A percentile compares a stretch with the other conserved stretches of the same genome.
Evolutionary conservation across 2,329 filamentous ascomycete genomes (phyloP).

Genomic region (Epichloe typhina): DNA sequence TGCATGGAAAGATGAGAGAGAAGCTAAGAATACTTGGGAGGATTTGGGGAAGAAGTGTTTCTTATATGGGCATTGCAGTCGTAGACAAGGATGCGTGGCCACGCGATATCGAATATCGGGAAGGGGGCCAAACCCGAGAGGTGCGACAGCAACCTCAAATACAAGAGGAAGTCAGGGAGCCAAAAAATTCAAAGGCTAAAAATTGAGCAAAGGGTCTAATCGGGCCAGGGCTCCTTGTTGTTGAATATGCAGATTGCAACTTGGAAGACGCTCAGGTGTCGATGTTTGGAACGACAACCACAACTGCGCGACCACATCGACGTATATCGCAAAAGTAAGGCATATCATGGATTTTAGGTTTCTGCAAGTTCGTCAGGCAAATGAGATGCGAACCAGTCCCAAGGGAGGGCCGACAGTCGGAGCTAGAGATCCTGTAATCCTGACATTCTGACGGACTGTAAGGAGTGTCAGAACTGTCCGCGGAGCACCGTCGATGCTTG

Average conservation of each 20-base stretch:
- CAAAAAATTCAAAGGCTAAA: neutral
- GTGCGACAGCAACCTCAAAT: no score
- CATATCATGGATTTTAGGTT: neutral
- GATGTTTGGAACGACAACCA: neutral
- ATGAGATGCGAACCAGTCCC: no score
- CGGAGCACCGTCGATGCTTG: neutral
- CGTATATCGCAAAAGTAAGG: no score
- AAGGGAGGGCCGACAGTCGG: neutral
- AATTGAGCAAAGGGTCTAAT: neutral
- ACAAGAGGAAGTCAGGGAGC: no score
- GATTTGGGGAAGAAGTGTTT: no score
- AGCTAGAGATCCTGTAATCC: neutral
- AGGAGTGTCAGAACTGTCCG: neutral
- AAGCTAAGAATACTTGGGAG: no score
- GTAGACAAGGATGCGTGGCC: neutral
- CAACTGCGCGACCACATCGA: neutral
- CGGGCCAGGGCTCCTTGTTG: no score
- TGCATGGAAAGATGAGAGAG: no score
- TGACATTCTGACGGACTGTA: conserved; percentile 1
- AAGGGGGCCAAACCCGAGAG: no score
- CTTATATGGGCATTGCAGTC: no score
- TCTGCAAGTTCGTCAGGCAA: neutral
- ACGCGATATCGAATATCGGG: neutral
- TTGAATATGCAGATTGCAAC: neutral
- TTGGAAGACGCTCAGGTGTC: neutral